A percentile compares a stretch with the other conserved stretches of the same genome.
Conservation (phyloP, 805 yeast species). For the Cyberlindnera subsufficiens region DNA sequence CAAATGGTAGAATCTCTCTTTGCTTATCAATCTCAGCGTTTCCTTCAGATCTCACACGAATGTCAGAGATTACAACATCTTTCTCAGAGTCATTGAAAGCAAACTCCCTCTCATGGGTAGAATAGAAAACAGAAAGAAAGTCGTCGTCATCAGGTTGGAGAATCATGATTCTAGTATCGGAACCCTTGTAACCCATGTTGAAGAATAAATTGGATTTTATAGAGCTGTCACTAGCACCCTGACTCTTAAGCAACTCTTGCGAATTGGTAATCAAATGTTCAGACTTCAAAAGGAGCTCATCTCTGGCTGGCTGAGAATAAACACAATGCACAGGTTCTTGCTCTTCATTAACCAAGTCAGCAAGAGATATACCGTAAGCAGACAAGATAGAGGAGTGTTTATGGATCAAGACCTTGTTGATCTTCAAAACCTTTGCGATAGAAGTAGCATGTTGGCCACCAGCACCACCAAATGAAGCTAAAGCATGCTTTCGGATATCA, state of each 20-base stretch:
- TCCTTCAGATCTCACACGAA: conserved; percentile 29
- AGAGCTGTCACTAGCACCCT: conserved; percentile 24
- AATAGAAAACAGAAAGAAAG: conserved; percentile 22
- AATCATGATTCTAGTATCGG: conserved; percentile 39
- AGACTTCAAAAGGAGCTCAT: conserved; percentile 9
- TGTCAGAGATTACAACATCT: conserved; percentile 28
- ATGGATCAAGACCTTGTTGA: conserved; percentile 37
- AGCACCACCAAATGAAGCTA: conserved; percentile 46
- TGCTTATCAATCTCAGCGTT: conserved; percentile 16
- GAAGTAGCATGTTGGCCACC: conserved; percentile 44
- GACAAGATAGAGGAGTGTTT: conserved; percentile 42
- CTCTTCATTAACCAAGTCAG: conserved; percentile 28
- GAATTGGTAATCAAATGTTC: conserved; percentile 8
- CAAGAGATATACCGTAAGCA: conserved; percentile 41
- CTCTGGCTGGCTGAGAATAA: conserved; percentile 20
- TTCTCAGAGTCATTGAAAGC: conserved; percentile 30
- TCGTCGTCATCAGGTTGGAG: conserved; percentile 21
- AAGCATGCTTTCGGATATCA: conserved; percentile 34
- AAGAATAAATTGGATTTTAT: conserved; percentile 24
- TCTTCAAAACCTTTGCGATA: conserved; percentile 35
- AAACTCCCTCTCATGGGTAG: conserved; percentile 30
- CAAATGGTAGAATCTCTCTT: conserved; percentile 21
- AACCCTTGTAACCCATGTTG: conserved; percentile 41
- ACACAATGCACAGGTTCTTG: conserved; percentile 23
- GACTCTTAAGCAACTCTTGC: conserved; percentile 8